Conservation (phyloP, 2,329 filamentous ascomycete species). For the Aspergillus quadrilineatus region DNA sequence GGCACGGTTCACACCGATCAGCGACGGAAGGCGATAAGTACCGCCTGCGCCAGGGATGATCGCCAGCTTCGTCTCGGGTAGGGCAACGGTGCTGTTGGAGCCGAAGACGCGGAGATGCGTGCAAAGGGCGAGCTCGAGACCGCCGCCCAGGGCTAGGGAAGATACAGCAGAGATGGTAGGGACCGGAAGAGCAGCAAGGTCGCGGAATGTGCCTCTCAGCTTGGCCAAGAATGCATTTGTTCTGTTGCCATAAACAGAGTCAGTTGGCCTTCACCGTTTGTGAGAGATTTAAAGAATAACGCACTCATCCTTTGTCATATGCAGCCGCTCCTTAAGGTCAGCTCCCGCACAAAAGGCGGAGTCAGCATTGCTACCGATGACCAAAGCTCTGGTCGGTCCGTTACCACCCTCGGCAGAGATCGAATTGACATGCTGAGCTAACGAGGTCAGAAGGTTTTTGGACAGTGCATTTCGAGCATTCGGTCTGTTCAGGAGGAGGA, state of each 20-base stretch:
- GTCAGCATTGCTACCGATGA: slow-evolving; percentile 83
- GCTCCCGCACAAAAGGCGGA: slow-evolving; percentile 90
- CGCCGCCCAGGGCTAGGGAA: slow-evolving; percentile 84
- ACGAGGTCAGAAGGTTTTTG: slow-evolving; percentile 67
- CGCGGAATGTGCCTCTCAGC: slow-evolving; percentile 73
- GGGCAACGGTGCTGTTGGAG: slow-evolving; percentile 72
- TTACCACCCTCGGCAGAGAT: slow-evolving; percentile 61
- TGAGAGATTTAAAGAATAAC: slow-evolving; percentile 24
- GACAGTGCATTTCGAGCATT: slow-evolving; percentile 89
- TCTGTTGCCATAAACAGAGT: slow-evolving; percentile 47
- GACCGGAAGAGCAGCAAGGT: slow-evolving; percentile 73
- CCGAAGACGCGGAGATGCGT: slow-evolving; percentile 87
- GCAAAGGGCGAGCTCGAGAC: slow-evolving; percentile 85
- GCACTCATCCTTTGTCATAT: slow-evolving; percentile 76
- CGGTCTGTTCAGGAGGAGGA: slow-evolving; percentile 84
- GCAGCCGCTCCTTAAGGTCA: slow-evolving; percentile 82
- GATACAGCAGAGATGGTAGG: slow-evolving; percentile 88
- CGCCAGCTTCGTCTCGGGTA: slow-evolving; percentile 88
- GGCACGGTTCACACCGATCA: slow-evolving; percentile 80
- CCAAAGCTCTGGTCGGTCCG: slow-evolving; percentile 71
- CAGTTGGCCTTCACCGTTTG: neutral
- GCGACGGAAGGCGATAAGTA: slow-evolving; percentile 77
- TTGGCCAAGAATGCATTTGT: slow-evolving; percentile 74
- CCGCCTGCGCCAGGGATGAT: slow-evolving; percentile 95
- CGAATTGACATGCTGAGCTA: slow-evolving; percentile 70